These are phyloP conservation scores for Cladosporium sp. DNA, from an alignment of 2,329 filamentous ascomycete species.

Conservation along the genomic window DNA sequence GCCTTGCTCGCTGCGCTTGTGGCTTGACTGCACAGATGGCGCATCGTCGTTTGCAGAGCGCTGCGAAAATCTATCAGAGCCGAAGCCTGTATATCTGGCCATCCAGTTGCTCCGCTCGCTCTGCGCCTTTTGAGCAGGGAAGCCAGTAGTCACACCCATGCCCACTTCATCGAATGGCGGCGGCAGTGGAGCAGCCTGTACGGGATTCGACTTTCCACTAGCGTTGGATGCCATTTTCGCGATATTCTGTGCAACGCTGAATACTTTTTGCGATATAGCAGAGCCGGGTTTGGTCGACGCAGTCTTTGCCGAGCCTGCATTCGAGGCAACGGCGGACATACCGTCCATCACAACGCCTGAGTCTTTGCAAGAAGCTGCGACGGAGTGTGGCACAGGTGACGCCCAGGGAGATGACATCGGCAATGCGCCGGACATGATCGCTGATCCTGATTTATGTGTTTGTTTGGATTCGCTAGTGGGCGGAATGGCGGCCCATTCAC, in stretches of 20 bases:
- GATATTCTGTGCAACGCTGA: slow-evolving; percentile 13
- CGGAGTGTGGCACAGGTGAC: background rate
- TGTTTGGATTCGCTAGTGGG: background rate
- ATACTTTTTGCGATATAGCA: background rate
- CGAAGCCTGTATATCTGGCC: background rate
- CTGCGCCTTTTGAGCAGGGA: background rate
- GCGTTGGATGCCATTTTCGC: slow-evolving; percentile 6
- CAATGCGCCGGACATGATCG: slow-evolving; percentile 30
- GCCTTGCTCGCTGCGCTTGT: background rate
- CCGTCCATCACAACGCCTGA: slow-evolving; percentile 8
- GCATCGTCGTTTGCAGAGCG: background rate
- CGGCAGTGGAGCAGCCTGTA: background rate
- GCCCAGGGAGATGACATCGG: slow-evolving; percentile 3
- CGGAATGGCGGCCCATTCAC: background rate
- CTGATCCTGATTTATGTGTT: background rate
- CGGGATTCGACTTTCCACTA: background rate
- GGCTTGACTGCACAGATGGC: background rate
- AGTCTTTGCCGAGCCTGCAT: background rate
- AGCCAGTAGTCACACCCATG: slow-evolving; percentile 1
- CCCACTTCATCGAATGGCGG: background rate
- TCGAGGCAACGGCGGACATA: background rate
- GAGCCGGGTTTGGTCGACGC: background rate
- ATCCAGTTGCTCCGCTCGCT: background rate
- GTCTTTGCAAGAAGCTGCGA: slow-evolving; percentile 3
- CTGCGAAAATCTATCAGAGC: background rate